Base-by-base conservation (phyloP, 2,329 filamentous ascomycete genomes). In the Drechslerella stenobrocha region DNA sequence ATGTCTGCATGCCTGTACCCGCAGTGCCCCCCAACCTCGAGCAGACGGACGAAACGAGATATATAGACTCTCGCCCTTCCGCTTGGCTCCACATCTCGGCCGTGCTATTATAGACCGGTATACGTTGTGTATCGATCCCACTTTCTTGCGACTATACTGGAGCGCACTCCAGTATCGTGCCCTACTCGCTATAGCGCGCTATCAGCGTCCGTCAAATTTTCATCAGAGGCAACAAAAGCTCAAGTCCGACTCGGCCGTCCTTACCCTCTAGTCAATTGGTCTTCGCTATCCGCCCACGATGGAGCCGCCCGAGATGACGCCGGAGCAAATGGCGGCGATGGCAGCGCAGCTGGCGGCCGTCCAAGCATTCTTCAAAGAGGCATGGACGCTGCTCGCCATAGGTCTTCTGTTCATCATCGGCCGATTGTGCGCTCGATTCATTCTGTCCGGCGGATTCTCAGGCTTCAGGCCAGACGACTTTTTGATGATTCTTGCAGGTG, bases 401-500 rank as follows among this genome's bases (percentile, higher is more conserved):
- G 82, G 80, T 3, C 73, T 82, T 15, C 53, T 78, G 28, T 71
- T 83, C 45, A 83, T 84, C 9, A 72, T 73, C 5, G 71, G 85
- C 8, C 78, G 84, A 28, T 78, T 79, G 1, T 79, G 78, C 52
- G 78, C 81, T 7, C 77, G 84, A 46, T 76, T 80, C 70, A 76
- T 73, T 28, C 74, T 76, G 8, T 79, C 80, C 1, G 83, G 83
- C 11, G 64, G 64, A 5, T 75, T 79, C 34, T 76, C 74, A 57
- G 77, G 78, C n/a, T 79, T 86, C 57, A 77, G 79, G 70, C 76
- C 79, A 0, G 84, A 86, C 73, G 84, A 87, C 67, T 84, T 82
- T 71, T 72, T 86, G 26, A 83, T 84, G 75, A 74, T 80, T 44
- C n/a, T 83, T 15, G 82, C 80, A 3, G 78, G 78, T 65, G 81